Evolutionary conservation across 116 monocot genomes (phyloP), one percentile per base, ranked within the genome.

Genomic region (Iris pallida): DNA sequence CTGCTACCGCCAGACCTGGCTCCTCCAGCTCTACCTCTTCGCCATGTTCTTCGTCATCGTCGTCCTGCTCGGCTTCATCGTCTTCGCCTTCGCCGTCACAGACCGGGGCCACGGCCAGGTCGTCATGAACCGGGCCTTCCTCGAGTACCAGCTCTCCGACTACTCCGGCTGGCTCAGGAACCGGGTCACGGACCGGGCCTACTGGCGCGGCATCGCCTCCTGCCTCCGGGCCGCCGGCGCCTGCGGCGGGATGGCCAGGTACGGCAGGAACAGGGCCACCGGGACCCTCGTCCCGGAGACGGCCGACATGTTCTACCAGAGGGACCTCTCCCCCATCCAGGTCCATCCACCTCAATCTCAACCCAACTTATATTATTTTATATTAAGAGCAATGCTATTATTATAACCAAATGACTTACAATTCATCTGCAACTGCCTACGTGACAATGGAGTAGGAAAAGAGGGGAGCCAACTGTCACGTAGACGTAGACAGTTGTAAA

Each of bases 81-180:
- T 78, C 30, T 93, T 93, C 65, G 67, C 89, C 52, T 93, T 72
- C 57, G 77, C 57, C 0, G 86, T 88, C 57, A 86, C 89, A 7
- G 20, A 17, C 47, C 43, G 64, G 3, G 83, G 81, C 47, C 12
- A 15, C 6, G 93, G 85, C 19, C 88, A 77, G 75, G 61, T 16
- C 15, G 81, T 55, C 3, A 73, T 88, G 0, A 72, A 73, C 72
- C 76, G 92, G 48, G 61, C 63, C 7, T 92, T 71, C 80, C 51
- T 77, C 68, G 92, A 92, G 73, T 92, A 92, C 44, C 65, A 68
- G 17, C 66, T 88, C 17, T 76, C 81, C 5, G 93, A 89, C 70
- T 88, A 79, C 71, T 79, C 79, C 4, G 80, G 83, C 0, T 93
- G 93, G 93, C 73, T 89, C 17, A 66, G 53, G 66, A 4, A 20